Base-by-base conservation (phyloP, 352 stramenopile genomes). In the Globisporangium acanthophoron region DNA sequence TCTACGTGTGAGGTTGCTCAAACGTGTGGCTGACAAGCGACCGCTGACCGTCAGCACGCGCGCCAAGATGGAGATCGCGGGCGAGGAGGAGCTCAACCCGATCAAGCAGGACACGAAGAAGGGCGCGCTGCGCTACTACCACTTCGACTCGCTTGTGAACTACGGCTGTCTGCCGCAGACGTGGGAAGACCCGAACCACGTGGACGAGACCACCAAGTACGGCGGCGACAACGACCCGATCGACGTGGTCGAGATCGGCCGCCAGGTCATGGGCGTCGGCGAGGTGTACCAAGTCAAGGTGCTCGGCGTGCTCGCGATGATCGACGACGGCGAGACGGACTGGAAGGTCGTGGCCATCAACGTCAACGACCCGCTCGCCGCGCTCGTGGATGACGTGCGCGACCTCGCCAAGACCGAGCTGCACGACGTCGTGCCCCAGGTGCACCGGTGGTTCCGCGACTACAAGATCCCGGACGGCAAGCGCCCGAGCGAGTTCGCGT, bases 401-500 rank as follows among this genome's bases (percentile, higher is more conserved):
- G 96, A 94, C 53, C 69, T 94, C 3, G 65, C 69, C 46, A 81
- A 92, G 65, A 85, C 84, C 37, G 72, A 74, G 24, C 64, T 90
- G 51, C 74, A 87, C n/a, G 71, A 96, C 63, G 67, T 79, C 15
- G 75, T 97, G 27, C 51, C 68, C 4, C 57, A 80, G 20, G 72
- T 90, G 52, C 80, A 96, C 62, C 90, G 95, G 69, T 99, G 97
- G 97, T 99, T 99, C 80, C 82, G 97, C 51, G 98, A 98, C 93
- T 99, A 99, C 85, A 99, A 99, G 81, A 98, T 98, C 58, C 97
- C 97, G 18, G 97, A 99, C 76, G 97, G 97, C 54, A 99, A 99
- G 82, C 96, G 96, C 15, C 80, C 98, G 18, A 99, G 98, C 77
- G 83, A 87, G 50, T 99, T 99, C 74, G 97, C 97, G 54, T 99